Percentiles rank a stretch among this genome's conserved stretches.
Evolutionary conservation across 805 yeast species (phyloP).

Genomic region (Saccharomycopsis malanga): DNA sequence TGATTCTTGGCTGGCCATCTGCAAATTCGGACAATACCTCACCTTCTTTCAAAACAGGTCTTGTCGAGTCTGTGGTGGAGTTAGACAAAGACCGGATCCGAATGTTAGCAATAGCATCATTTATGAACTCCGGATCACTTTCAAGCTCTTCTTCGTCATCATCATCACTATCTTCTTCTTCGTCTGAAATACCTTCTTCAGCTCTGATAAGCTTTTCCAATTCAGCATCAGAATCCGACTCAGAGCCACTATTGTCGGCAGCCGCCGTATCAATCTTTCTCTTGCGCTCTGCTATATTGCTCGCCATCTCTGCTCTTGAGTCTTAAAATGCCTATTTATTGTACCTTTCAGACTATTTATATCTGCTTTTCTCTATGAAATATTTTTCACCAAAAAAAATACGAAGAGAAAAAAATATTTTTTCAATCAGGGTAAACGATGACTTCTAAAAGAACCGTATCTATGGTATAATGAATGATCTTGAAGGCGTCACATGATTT

Average conservation of each 20-base stretch:
- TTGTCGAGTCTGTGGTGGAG: conserved; percentile 39
- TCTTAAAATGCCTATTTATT: too few species aligned
- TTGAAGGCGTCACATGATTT: too few species aligned
- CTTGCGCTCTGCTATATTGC: conserved; percentile 2
- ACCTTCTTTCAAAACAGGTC: conserved; percentile 22
- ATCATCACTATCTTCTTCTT: conserved; percentile 26
- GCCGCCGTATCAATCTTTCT: conserved; percentile 2
- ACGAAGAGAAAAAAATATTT: too few species aligned
- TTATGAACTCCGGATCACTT: conserved; percentile 39
- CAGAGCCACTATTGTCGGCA: not conserved
- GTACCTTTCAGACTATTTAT: too few species aligned
- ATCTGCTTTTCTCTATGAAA: too few species aligned
- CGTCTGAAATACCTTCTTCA: conserved; percentile 32
- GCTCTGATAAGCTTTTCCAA: conserved; percentile 53
- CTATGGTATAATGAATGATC: too few species aligned
- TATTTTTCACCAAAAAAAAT: too few species aligned
- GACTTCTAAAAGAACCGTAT: too few species aligned
- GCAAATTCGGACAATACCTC: conserved; percentile 29
- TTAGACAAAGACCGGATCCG: conserved; percentile 45
- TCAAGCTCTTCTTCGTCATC: conserved; percentile 36
- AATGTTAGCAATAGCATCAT: conserved; percentile 43
- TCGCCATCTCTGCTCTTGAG: too few species aligned
- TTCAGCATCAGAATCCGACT: conserved; percentile 51
- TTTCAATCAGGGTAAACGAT: too few species aligned
- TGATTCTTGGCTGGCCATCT: conserved; percentile 73